Evolutionary conservation across 352 stramenopile genomes (phyloP), one percentile per base, ranked within the genome.

Genomic region (Ophiocytium majus): DNA sequence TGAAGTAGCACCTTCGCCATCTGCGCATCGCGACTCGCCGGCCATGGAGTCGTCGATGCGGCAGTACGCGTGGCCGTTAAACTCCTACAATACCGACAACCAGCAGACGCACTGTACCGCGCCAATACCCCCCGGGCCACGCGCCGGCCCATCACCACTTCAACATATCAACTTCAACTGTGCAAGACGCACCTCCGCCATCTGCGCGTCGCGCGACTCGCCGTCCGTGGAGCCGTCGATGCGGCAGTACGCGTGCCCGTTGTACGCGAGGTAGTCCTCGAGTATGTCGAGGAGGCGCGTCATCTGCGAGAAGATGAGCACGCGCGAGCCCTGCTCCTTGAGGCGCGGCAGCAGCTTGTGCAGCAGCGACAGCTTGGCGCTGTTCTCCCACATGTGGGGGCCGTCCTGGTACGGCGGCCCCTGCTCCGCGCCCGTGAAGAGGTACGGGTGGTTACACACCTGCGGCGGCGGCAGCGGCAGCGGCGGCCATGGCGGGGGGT

Each of bases 401-500:
- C 97, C 97, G 88, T 99, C 95, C 10, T 94, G 92, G 90, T 98
- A 99, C 0, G 97, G 97, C 34, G 97, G 97, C 1, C 97, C 97
- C 76, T 92, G 92, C 90, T 99, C 97, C 0, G 96, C 97, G 10
- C 97, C 98, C 89, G 99, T 95, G 89, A 99, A 99, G 10, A 99
- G 91, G 88, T 99, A 99, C 23, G 97, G 97, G 90, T 99, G 97
- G 89, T 99, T 99, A 91, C 97, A 99, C 28, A 99, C 96, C 91
- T 99, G 98, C 19, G 96, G 92, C 33, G 99, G 91, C 89, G 99
- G 97, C 23, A 19, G 32, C 23, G 76, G 31, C 14, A 34, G 0
- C 9, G 50, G 49, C 23, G 50, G 33, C 80, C 31, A 19, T 5
- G 64, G 33, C 5, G 5, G 19, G 5, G 19, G 5, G 19, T 76